Percentiles rank a stretch among this genome's conserved stretches.
Evolutionary conservation across 1,284 basidiomycete species (phyloP).

Genomic region (Laetiporus sulphureus): DNA sequence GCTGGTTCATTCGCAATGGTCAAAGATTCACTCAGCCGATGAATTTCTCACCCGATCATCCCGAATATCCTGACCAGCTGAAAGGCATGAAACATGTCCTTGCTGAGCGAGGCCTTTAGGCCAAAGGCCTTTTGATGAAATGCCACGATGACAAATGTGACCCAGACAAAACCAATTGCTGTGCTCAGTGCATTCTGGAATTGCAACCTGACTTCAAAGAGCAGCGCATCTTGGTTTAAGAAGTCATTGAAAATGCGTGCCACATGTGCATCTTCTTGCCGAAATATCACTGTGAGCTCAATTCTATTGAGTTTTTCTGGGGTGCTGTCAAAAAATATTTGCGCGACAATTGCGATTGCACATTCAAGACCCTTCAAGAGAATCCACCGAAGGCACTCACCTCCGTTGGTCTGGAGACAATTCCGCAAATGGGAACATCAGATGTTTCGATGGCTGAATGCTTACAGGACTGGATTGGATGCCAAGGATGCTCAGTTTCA

Average conservation of each 20-base stretch:
- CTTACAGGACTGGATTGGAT: not conserved
- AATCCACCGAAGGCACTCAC: slow-evolving; percentile 16
- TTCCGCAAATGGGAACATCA: slow-evolving; percentile 1
- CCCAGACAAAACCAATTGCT: slow-evolving; percentile 6
- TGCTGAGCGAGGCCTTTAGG: slow-evolving; percentile 23
- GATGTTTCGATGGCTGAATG: not conserved
- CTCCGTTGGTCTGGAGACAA: slow-evolving; percentile 9
- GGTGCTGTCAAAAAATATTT: slow-evolving; percentile 4
- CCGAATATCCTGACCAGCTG: slow-evolving; percentile 20
- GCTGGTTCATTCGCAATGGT: slow-evolving; percentile 25
- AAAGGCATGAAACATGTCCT: slow-evolving; percentile 33
- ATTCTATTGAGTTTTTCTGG: slow-evolving; percentile 4
- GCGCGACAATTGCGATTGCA: slow-evolving; percentile 22
- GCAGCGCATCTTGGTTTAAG: slow-evolving; percentile 17
- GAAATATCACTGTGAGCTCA: slow-evolving; percentile 4
- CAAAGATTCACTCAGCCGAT: slow-evolving; percentile 25
- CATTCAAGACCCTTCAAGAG: slow-evolving; percentile 16
- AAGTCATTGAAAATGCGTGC: slow-evolving; percentile 20
- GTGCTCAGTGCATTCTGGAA: slow-evolving; percentile 7
- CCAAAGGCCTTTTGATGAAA: slow-evolving; percentile 14
- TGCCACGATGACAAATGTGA: slow-evolving; percentile 18
- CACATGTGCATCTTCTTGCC: slow-evolving; percentile 8
- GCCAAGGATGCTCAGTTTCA: slow-evolving; percentile 1
- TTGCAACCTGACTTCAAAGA: slow-evolving; percentile 3
- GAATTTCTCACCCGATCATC: slow-evolving; percentile 26